A percentile compares a stretch with the other conserved stretches of the same genome.
phyloP scores from a whole-genome alignment of 768 basidiomycete genomes.

The Suillus alpinus region DNA sequence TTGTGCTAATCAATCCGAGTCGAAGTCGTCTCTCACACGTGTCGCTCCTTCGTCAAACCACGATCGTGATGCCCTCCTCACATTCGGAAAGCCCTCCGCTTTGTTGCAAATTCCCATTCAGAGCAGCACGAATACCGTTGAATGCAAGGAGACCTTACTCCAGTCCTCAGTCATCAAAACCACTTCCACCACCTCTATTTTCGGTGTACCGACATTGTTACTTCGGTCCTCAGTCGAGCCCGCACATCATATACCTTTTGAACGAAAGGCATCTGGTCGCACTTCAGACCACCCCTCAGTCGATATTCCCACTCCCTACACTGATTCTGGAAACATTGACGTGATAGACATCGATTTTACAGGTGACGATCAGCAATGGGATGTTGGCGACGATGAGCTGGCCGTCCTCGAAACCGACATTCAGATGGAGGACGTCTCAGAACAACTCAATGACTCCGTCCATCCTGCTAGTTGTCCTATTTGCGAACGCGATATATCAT shows the following conservation, averaged over 20 bases:
- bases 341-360: background rate
- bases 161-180: constrained; percentile 1
- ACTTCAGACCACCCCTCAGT: background rate
- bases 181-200: constrained; percentile 10
- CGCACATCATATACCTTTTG: background rate
- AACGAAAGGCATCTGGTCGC: background rate
- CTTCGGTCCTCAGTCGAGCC: constrained; percentile 5
- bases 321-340: background rate
- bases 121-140: background rate
- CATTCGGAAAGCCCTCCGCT: constrained; percentile 27
- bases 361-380: constrained; percentile 51
- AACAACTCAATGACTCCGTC: constrained; percentile 1
- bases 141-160: background rate
- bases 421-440: constrained; percentile 24
- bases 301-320: background rate
- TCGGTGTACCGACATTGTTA: constrained; percentile 19
- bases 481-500: constrained; percentile 18
- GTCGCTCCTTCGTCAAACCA: background rate
- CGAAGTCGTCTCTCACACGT: background rate
- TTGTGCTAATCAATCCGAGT: background rate
- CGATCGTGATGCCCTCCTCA: background rate
- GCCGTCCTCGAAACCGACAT: constrained; percentile 29
- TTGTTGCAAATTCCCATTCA: constrained; percentile 14
- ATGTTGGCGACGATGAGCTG: constrained; percentile 70
- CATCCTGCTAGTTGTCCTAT: constrained; percentile 22